phyloP scores from a whole-genome alignment of 2,329 filamentous ascomycete species.

The Hypoxylon sp. region DNA sequence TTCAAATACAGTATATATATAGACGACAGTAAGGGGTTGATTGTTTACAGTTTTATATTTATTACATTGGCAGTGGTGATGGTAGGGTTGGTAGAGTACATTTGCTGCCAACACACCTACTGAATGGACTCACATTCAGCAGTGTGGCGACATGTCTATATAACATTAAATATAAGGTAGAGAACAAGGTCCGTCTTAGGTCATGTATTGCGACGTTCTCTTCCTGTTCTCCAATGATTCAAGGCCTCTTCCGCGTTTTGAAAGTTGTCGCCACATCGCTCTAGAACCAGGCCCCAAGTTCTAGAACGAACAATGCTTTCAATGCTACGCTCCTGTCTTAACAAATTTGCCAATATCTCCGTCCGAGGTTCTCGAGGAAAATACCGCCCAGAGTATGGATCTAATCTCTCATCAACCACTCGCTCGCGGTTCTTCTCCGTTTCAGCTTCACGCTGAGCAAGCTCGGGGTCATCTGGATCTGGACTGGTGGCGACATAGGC shows the following conservation, averaged over 20 bases:
- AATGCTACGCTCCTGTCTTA: constrained; percentile 82
- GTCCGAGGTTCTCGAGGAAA: constrained; percentile 85
- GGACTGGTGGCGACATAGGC: constrained; percentile 87
- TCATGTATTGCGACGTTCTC: constrained; percentile 34
- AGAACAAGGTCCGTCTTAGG: background rate
- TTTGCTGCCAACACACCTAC: background rate
- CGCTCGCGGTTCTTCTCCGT: constrained; percentile 77
- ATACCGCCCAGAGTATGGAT: constrained; percentile 90
- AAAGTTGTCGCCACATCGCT: constrained; percentile 76
- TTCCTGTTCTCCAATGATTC: constrained; percentile 50
- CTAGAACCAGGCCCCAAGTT: constrained; percentile 84
- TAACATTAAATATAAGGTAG: constrained; percentile 7
- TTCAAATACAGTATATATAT: background rate
- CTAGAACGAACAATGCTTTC: constrained; percentile 84
- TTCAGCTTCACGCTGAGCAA: constrained; percentile 77
- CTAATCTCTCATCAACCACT: constrained; percentile 87
- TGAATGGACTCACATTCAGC: background rate
- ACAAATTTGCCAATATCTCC: constrained; percentile 79
- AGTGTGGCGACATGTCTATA: background rate
- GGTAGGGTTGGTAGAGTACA: constrained; percentile 7
- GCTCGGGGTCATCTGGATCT: constrained; percentile 88
- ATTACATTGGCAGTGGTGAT: constrained; percentile 32
- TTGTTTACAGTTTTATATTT: constrained; percentile 8
- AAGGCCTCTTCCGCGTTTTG: constrained; percentile 70
- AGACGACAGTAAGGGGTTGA: background rate